phyloP scores from a whole-genome alignment of 169 alveolate species.

The Plasmodium malariae region DNA sequence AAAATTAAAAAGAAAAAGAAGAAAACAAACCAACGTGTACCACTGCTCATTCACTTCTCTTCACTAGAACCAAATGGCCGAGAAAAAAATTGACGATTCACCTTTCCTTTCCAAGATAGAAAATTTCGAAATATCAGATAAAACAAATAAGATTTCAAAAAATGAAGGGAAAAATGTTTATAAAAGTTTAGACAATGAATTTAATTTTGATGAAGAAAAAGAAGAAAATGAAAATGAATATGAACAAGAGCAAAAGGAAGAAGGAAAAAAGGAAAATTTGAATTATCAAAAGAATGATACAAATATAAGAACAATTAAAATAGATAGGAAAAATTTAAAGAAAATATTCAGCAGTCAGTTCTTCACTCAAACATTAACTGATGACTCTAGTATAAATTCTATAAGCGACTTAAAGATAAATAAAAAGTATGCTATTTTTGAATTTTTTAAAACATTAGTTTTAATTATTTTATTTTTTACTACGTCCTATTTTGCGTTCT shows the following conservation, averaged over 20 bases:
- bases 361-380: constrained; percentile 70
- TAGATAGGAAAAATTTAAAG: constrained; percentile 51
- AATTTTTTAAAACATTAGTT: constrained; percentile 38
- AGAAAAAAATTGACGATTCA: constrained; percentile 60
- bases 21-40: not conserved
- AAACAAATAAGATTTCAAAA: constrained; percentile 23
- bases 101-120: constrained; percentile 72
- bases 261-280: constrained; percentile 1
- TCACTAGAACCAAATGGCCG: constrained; percentile 3
- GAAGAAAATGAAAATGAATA: constrained; percentile 20
- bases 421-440: constrained; percentile 34
- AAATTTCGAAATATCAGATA: constrained; percentile 59
- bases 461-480: constrained; percentile 1
- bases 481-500: constrained; percentile 51
- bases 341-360: constrained; percentile 72
- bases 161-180: constrained; percentile 53
- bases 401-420: constrained; percentile 18
- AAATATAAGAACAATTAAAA: constrained; percentile 51
- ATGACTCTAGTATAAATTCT: constrained; percentile 34
- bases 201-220: constrained; percentile 42
- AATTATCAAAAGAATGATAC: not conserved
- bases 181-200: constrained; percentile 63
- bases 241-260: not conserved
- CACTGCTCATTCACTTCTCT: not conserved
- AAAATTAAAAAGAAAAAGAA: not conserved